Percentiles rank a stretch among this genome's conserved stretches.
Evolutionary conservation across 2,329 filamentous ascomycete species (phyloP).

Genomic region (Penicillium sp.): DNA sequence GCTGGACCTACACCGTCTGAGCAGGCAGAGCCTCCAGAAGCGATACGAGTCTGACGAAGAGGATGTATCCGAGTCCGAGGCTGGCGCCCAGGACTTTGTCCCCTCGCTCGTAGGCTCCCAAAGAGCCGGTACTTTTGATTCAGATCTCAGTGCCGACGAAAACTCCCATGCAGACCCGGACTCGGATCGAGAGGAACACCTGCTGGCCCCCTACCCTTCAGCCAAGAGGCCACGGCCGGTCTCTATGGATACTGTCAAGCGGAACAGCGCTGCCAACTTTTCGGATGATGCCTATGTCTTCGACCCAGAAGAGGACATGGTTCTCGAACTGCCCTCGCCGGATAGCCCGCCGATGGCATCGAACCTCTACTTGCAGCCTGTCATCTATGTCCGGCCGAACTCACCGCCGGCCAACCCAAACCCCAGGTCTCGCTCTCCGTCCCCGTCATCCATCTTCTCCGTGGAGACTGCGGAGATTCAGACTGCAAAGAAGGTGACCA

Average conservation of each 20-base stretch:
- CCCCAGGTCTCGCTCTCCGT: slow-evolving; percentile 25
- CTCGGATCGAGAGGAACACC: slow-evolving; percentile 21
- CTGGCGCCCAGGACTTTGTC: slow-evolving; percentile 30
- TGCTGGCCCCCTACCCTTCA: slow-evolving; percentile 22
- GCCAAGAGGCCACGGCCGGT: slow-evolving; percentile 32
- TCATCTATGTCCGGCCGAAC: slow-evolving; percentile 30
- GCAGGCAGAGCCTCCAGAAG: slow-evolving; percentile 30
- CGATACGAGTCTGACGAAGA: slow-evolving; percentile 42
- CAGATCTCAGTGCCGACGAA: slow-evolving; percentile 33
- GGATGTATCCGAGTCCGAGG: slow-evolving; percentile 38
- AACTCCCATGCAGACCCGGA: slow-evolving; percentile 23
- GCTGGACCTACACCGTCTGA: slow-evolving; percentile 32
- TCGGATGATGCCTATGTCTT: slow-evolving; percentile 32
- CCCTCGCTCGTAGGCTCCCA: slow-evolving; percentile 33
- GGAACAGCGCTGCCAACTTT: slow-evolving; percentile 32
- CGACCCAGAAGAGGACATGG: slow-evolving; percentile 32
- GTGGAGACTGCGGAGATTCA: slow-evolving; percentile 34
- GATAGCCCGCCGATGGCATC: slow-evolving; percentile 28
- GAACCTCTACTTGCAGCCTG: slow-evolving; percentile 30
- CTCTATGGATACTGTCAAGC: slow-evolving; percentile 37
- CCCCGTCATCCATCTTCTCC: slow-evolving; percentile 29
- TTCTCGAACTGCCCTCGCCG: slow-evolving; percentile 35
- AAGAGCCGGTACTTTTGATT: slow-evolving; percentile 27
- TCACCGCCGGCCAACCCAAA: slow-evolving; percentile 14
- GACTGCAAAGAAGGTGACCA: slow-evolving; percentile 33